A percentile compares a stretch with the other conserved stretches of the same genome.
Evolutionary conservation across 192 early-diverging fungal genomes (phyloP).

Genomic region (Linnemannia exigua): DNA sequence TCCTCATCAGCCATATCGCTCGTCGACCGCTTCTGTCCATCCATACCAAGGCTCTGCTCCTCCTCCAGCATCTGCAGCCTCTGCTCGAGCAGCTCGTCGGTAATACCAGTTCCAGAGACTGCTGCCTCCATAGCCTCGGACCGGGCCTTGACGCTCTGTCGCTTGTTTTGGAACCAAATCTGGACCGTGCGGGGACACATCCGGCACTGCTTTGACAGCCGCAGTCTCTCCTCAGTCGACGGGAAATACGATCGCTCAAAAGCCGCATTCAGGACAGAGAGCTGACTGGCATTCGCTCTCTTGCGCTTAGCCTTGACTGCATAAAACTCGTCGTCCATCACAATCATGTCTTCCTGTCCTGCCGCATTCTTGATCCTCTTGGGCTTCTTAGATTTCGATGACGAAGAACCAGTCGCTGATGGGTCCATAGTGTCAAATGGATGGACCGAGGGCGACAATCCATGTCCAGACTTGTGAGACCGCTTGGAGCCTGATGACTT

Average conservation of each 20-base stretch:
- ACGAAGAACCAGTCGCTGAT: neutral
- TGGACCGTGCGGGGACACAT: conserved; percentile 96
- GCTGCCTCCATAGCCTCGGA: conserved; percentile 48
- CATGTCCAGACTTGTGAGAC: conserved; percentile 1
- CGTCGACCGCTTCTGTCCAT: conserved; percentile 42
- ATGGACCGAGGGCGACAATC: conserved; percentile 27
- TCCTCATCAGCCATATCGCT: conserved; percentile 15
- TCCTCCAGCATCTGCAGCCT: conserved; percentile 2
- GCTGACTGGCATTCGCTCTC: conserved; percentile 83
- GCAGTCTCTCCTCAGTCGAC: conserved; percentile 82
- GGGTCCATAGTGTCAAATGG: conserved; percentile 39
- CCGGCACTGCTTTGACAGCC: conserved; percentile 82
- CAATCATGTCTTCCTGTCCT: conserved; percentile 47
- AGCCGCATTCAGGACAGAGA: conserved; percentile 83
- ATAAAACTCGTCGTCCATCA: conserved; percentile 52
- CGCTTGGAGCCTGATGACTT: conserved; percentile 21
- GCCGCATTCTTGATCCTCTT: conserved; percentile 48
- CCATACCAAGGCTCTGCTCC: conserved; percentile 3
- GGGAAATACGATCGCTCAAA: conserved; percentile 88
- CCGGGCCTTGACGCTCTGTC: conserved; percentile 70
- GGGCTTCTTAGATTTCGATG: conserved; percentile 47
- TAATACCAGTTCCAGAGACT: neutral
- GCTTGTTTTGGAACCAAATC: conserved; percentile 98
- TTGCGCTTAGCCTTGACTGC: conserved; percentile 81
- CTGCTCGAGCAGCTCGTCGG: neutral